These are phyloP conservation scores for Emmonsiellopsis sp. DNA, from an alignment of 2,329 filamentous ascomycete genomes.

Conservation along the genomic window DNA sequence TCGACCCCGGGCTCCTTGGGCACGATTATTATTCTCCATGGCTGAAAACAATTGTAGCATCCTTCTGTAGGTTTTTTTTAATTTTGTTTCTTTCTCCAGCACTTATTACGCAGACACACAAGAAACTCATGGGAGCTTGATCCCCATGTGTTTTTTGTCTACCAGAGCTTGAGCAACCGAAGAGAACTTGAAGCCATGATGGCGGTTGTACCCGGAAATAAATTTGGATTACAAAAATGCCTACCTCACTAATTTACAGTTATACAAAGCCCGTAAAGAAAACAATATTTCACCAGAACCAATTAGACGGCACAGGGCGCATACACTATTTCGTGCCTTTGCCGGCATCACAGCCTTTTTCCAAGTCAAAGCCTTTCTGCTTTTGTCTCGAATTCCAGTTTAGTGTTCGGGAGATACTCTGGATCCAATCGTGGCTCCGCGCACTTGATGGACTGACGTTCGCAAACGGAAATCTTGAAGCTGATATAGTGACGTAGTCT, in stretches of 20 bases:
- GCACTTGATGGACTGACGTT: constrained; percentile 38
- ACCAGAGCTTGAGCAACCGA: no score
- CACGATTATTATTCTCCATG: no score
- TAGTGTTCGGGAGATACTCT: constrained; percentile 41
- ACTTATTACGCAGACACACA: no score
- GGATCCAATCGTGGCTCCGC: constrained; percentile 42
- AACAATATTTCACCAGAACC: not conserved
- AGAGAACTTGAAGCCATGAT: no score
- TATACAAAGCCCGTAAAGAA: not conserved
- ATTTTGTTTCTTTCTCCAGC: no score
- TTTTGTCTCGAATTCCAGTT: constrained; percentile 44
- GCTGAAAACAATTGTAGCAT: no score
- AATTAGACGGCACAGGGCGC: not conserved
- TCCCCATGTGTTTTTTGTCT: no score
- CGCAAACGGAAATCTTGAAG: constrained; percentile 43
- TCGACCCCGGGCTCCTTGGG: no score
- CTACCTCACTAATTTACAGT: not conserved
- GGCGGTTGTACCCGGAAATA: no score
- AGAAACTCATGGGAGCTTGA: no score
- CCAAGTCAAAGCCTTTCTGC: constrained; percentile 19
- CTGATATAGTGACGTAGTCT: constrained; percentile 45
- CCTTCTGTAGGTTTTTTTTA: no score
- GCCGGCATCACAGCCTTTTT: not conserved
- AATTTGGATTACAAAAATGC: no score
- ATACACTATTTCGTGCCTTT: not conserved